These are phyloP conservation scores for Echeveria elegans DNA, from an alignment of 164 flowering plant genomes.

Conservation along the genomic window DNA sequence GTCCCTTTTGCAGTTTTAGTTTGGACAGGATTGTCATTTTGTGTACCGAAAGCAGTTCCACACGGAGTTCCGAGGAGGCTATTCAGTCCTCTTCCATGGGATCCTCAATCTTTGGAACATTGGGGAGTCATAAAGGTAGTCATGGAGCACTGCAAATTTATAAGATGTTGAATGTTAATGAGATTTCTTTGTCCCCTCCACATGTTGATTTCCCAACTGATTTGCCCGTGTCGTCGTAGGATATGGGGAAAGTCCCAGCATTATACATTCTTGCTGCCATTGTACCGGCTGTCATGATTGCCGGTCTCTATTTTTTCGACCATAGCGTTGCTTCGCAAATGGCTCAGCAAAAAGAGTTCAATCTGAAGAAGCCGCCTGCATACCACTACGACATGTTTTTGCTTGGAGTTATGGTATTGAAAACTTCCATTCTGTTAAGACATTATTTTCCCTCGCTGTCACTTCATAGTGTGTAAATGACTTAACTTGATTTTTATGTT, in stretches of 20 bases:
- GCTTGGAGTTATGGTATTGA: slow-evolving; percentile 31
- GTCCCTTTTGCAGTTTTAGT: slow-evolving; percentile 41
- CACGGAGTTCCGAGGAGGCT: slow-evolving; percentile 50
- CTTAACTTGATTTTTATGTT: no score
- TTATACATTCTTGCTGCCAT: slow-evolving; percentile 26
- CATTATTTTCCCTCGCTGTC: not conserved
- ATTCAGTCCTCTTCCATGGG: slow-evolving; percentile 38
- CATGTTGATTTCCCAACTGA: not conserved
- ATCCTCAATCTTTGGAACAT: slow-evolving; percentile 27
- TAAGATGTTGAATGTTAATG: no score
- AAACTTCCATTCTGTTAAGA: not conserved
- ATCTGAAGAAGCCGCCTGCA: slow-evolving; percentile 32
- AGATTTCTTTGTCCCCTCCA: no score
- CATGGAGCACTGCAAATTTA: no score
- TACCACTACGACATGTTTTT: slow-evolving; percentile 35
- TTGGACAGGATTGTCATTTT: slow-evolving; percentile 44
- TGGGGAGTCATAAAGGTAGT: slow-evolving; percentile 43
- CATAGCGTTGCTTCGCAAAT: slow-evolving; percentile 37
- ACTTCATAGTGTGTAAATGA: no score
- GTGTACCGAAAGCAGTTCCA: slow-evolving; percentile 35
- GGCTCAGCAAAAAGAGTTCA: slow-evolving; percentile 42
- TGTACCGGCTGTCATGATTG: slow-evolving; percentile 22
- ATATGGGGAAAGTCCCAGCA: slow-evolving; percentile 18
- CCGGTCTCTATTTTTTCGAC: slow-evolving; percentile 25
- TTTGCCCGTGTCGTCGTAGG: not conserved